Percentiles rank a stretch among this genome's conserved stretches.
phyloP scores from a whole-genome alignment of 345 rosid genomes.

The Adansonia digitata region DNA sequence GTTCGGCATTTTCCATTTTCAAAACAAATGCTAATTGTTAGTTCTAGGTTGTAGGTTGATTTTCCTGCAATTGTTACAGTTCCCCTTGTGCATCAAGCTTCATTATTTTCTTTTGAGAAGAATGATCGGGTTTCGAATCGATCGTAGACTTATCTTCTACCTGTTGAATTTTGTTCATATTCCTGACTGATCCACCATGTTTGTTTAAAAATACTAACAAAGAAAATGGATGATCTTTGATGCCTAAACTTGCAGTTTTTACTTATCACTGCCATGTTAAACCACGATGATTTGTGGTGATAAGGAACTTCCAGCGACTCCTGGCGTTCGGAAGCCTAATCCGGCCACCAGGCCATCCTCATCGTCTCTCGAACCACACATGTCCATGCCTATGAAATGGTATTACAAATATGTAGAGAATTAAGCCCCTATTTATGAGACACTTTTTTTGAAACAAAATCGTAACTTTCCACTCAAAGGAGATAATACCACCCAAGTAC shows the following conservation, averaged over 20 bases:
- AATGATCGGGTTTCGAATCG: too few relatives aligned
- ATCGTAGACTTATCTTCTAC: not conserved
- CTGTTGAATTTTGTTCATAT: not conserved
- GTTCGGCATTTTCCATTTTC: constrained; percentile 9
- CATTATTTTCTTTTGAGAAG: constrained; percentile 3
- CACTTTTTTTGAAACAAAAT: too few relatives aligned
- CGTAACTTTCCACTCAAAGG: too few relatives aligned
- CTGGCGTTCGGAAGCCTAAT: not conserved
- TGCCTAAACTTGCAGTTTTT: not conserved
- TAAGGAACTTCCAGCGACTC: not conserved
- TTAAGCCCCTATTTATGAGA: too few relatives aligned
- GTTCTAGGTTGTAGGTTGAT: constrained; percentile 20
- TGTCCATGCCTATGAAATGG: too few relatives aligned
- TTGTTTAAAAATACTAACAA: too few relatives aligned
- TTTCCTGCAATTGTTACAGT: too few relatives aligned
- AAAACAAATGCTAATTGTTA: constrained; percentile 14
- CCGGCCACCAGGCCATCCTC: not conserved
- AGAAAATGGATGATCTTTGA: not conserved
- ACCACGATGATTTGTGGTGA: not conserved
- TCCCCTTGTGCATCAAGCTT: too few relatives aligned
- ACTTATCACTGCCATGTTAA: not conserved
- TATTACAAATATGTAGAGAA: too few relatives aligned
- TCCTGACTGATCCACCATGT: not conserved
- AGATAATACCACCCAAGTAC: too few relatives aligned
- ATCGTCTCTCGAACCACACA: not conserved